These are phyloP conservation scores for Diaporthe ilicicola DNA, from an alignment of 2,329 filamentous ascomycete genomes.

Conservation along the genomic window DNA sequence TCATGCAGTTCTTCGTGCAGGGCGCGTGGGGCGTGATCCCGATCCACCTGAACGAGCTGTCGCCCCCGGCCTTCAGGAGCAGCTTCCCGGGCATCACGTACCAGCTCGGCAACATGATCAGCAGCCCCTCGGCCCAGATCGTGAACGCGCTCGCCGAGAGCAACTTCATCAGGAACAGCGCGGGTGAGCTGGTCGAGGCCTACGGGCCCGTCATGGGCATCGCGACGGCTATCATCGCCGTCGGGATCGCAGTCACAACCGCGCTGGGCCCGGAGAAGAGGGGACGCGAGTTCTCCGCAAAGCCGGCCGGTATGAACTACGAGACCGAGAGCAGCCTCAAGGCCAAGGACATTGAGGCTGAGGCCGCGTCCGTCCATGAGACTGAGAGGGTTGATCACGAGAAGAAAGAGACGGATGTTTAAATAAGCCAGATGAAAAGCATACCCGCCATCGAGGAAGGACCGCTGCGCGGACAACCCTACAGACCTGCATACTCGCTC, in stretches of 20 bases:
- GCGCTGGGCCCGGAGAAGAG: constrained; percentile 79
- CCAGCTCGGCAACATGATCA: constrained; percentile 80
- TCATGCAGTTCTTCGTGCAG: constrained; percentile 74
- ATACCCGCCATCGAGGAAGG: background rate
- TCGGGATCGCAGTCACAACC: constrained; percentile 73
- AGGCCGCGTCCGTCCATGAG: constrained; percentile 13
- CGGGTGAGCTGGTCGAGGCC: constrained; percentile 68
- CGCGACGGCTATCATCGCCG: constrained; percentile 78
- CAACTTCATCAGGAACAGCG: constrained; percentile 60
- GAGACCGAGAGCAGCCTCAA: constrained; percentile 38
- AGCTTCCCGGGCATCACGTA: constrained; percentile 77
- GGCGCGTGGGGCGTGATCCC: constrained; percentile 74
- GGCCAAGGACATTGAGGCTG: constrained; percentile 25
- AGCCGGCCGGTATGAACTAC: constrained; percentile 55
- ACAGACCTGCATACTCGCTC: background rate
- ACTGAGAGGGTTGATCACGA: constrained; percentile 10
- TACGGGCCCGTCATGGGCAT: constrained; percentile 81
- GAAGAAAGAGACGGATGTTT: constrained; percentile 22
- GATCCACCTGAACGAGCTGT: constrained; percentile 78
- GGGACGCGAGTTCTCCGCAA: constrained; percentile 73
- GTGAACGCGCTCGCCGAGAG: constrained; percentile 78
- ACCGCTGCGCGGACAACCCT: background rate
- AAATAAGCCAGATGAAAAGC: background rate
- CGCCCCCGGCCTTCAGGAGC: constrained; percentile 74
- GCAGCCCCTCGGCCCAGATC: constrained; percentile 77